phyloP scores from a whole-genome alignment of 805 yeast species.

The Nakazawaea laoshanensis region DNA sequence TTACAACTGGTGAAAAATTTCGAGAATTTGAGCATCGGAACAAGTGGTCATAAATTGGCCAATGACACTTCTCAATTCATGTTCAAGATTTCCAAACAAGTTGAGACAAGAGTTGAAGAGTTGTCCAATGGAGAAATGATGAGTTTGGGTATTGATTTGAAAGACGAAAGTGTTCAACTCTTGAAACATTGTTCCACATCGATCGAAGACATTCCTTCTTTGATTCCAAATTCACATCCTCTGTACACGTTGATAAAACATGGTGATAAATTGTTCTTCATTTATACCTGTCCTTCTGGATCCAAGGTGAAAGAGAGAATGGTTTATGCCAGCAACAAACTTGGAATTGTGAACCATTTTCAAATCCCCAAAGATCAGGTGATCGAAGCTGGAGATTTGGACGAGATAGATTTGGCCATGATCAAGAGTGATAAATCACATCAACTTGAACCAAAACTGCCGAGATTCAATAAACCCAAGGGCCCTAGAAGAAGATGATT shows the following conservation, averaged over 20 bases:
- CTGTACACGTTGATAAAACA: constrained; percentile 51
- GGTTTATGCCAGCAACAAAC: constrained; percentile 81
- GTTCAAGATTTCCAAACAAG: constrained; percentile 11
- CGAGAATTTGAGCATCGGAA: constrained; percentile 29
- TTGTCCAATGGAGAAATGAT: constrained; percentile 26
- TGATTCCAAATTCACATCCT: constrained; percentile 35
- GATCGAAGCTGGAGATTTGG: constrained; percentile 67
- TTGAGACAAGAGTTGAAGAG: constrained; percentile 3
- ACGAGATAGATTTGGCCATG: constrained; percentile 52
- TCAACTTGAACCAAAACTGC: constrained; percentile 12
- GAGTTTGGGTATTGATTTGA: constrained; percentile 41
- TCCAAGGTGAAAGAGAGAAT: constrained; percentile 86
- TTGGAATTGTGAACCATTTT: constrained; percentile 39
- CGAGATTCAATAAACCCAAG: constrained; percentile 52
- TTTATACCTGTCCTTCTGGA: constrained; percentile 86
- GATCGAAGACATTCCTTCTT: constrained; percentile 21
- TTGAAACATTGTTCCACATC: constrained; percentile 16
- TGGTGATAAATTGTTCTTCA: constrained; percentile 40
- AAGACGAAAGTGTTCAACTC: constrained; percentile 35
- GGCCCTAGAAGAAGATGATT: constrained; percentile 54
- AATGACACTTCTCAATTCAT: constrained; percentile 11
- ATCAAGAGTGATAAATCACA: constrained; percentile 23
- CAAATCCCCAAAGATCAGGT: constrained; percentile 36
- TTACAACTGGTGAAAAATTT: constrained; percentile 34
- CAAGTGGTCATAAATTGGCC: constrained; percentile 17